Base-by-base conservation (phyloP, 2,329 filamentous ascomycete species). In the Orbilia blumenaviensis region DNA sequence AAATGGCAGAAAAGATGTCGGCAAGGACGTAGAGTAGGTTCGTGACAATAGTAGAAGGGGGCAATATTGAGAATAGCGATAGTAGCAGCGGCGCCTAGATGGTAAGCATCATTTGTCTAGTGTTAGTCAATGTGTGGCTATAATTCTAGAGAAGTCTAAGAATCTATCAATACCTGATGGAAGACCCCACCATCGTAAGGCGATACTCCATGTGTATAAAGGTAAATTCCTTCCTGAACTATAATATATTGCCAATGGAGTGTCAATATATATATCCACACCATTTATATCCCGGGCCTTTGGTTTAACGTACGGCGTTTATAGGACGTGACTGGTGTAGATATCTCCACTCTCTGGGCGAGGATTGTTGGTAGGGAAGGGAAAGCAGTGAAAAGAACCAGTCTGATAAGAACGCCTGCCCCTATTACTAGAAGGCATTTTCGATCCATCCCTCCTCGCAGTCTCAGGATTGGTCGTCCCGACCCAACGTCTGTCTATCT, bases 141-240 rank as follows among this genome's bases (percentile, higher is more conserved):
- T n/a, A n/a, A n/a, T n/a, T n/a, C n/a, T n/a, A n/a, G n/a, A n/a
- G n/a, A n/a, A n/a, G n/a, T n/a, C n/a, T 34, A 46, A 12, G 38
- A n/a, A n/a, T 5, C 14, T 21, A 34, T 38, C 16, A 2, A 42
- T 81, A 89, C 88, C 84, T 90, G 89, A 82, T 91, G 89, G 81
- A 88, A 91, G 78, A 91, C 92, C 80, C 95, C 95, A 78, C 95
- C 95, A 83, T 99, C 93, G 84, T 98, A 99, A 0, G 95, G 95
- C 75, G 93, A 97, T 69, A 98, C 92, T 85, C 97, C 96, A 83
- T 96, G 92, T 78, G 92, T 94, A 83, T 98, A 98, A 21, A 99
- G 89, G 81, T 97, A 99, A 71, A 99, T 85, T 18, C 95, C 95
- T 84, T 99, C 95, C 86, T 98, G 94, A 66, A 98, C 93, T 96